phyloP scores from a whole-genome alignment of 306 rosid species.

The Casuarina glauca region DNA sequence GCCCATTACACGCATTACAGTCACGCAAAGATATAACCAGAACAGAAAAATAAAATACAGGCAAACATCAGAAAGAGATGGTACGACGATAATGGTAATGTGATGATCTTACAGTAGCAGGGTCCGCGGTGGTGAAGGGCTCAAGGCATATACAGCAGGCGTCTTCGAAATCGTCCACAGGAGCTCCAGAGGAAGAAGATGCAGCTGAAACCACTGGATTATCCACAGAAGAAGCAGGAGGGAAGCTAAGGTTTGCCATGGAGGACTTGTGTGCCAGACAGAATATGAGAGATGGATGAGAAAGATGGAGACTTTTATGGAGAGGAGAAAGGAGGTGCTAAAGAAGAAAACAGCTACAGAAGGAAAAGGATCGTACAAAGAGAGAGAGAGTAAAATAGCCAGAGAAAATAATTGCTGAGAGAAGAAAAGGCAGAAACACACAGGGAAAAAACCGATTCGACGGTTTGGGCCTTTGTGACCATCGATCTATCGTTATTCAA shows the following conservation, averaged over 20 bases:
- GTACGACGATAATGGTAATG: neutral
- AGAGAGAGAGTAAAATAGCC: conserved; percentile 29
- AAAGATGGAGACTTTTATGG: conserved; percentile 1
- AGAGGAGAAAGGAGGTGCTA: conserved; percentile 1
- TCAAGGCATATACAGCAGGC: conserved; percentile 87
- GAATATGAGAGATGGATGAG: neutral
- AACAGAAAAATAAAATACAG: neutral
- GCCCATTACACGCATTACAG: neutral
- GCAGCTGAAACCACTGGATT: conserved; percentile 34
- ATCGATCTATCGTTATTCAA: conserved; percentile 32
- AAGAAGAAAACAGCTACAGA: conserved; percentile 50
- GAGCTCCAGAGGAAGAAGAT: conserved; percentile 39
- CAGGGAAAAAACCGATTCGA: conserved; percentile 57
- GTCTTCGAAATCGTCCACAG: conserved; percentile 62
- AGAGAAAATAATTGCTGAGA: conserved; percentile 38
- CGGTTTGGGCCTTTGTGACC: conserved; percentile 46
- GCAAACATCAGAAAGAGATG: neutral
- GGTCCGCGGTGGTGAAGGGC: conserved; percentile 64
- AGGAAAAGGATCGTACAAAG: conserved; percentile 7
- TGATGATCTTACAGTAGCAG: conserved; percentile 56
- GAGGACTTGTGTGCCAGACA: conserved; percentile 6
- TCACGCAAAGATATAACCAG: neutral
- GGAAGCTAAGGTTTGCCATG: conserved; percentile 47
- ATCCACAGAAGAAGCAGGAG: conserved; percentile 26
- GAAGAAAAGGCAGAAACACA: conserved; percentile 31